A percentile compares a stretch with the other conserved stretches of the same genome.
Conservation (phyloP, 768 basidiomycete genomes). For the Pholiota microspora region DNA sequence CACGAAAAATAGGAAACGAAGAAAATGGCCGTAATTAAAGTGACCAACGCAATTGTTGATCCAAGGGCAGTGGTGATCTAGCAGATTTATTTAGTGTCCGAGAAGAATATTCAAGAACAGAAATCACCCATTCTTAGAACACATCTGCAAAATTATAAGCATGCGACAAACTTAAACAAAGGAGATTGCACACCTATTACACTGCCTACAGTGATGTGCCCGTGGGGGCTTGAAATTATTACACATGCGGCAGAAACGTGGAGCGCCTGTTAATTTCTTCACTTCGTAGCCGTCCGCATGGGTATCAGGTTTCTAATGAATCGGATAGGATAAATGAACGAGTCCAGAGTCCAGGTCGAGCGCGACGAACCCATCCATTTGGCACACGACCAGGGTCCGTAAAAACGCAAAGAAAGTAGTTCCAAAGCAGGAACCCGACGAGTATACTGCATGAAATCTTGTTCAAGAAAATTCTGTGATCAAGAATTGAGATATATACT, state of each 20-base stretch:
- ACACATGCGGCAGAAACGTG: slow-evolving; percentile 87
- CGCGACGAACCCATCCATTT: slow-evolving; percentile 60
- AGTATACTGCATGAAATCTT: slow-evolving; percentile 50
- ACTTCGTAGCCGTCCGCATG: slow-evolving; percentile 80
- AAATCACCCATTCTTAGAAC: slow-evolving; percentile 89
- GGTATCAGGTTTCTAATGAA: slow-evolving; percentile 68
- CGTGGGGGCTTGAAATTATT: slow-evolving; percentile 82
- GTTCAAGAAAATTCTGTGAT: slow-evolving; percentile 4
- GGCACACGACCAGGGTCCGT: slow-evolving; percentile 90
- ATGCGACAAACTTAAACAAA: background rate
- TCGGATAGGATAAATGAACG: background rate
- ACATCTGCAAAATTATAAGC: slow-evolving; percentile 45
- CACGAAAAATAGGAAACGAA: slow-evolving; percentile 91
- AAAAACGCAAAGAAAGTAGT: slow-evolving; percentile 79
- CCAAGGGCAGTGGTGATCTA: slow-evolving; percentile 93
- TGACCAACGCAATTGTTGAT: slow-evolving; percentile 94
- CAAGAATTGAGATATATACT: slow-evolving; percentile 24
- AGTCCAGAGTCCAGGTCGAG: background rate
- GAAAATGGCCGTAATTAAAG: slow-evolving; percentile 83
- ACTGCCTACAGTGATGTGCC: slow-evolving; percentile 91
- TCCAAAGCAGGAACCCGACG: slow-evolving; percentile 79
- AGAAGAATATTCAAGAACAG: background rate
- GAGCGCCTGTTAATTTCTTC: slow-evolving; percentile 80
- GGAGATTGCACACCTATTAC: slow-evolving; percentile 59
- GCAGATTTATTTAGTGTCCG: background rate